These are phyloP conservation scores for Penicillium parvum DNA, from an alignment of 495 filamentous ascomycete genomes.

Conservation along the genomic window DNA sequence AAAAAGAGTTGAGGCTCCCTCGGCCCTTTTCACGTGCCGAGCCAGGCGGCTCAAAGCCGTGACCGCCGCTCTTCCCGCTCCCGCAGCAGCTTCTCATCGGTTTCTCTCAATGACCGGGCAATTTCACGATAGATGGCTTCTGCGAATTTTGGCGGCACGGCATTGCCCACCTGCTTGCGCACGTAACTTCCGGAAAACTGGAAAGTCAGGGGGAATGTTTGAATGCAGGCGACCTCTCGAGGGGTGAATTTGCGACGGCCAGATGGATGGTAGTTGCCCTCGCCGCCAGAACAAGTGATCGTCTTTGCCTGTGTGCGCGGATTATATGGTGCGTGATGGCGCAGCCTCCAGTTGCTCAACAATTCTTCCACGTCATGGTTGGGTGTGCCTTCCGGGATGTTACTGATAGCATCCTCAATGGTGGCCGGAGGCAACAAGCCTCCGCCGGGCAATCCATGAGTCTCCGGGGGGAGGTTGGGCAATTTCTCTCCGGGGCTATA, in stretches of 20 bases:
- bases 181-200: slow-evolving; percentile 46
- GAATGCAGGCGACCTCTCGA: slow-evolving; percentile 70
- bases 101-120: slow-evolving; percentile 48
- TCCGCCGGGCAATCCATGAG: slow-evolving; percentile 44
- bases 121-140: slow-evolving; percentile 57
- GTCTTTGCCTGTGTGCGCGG: slow-evolving; percentile 50
- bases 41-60: no score
- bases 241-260: slow-evolving; percentile 64
- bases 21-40: not conserved
- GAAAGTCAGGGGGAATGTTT: slow-evolving; percentile 67
- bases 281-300: slow-evolving; percentile 67
- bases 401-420: slow-evolving; percentile 44
- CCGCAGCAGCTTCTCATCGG: slow-evolving; percentile 44
- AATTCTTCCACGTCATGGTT: slow-evolving; percentile 45
- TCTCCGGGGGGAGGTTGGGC: slow-evolving; percentile 63
- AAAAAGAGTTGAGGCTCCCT: not conserved
- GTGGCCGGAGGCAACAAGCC: slow-evolving; percentile 33
- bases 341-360: slow-evolving; percentile 2
- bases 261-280: slow-evolving; percentile 63
- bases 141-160: slow-evolving; percentile 67
- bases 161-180: slow-evolving; percentile 81
- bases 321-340: slow-evolving; percentile 30
- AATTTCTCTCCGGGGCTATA: slow-evolving; percentile 68
- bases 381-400: slow-evolving; percentile 35
- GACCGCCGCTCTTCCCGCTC: not conserved